Base-by-base conservation (phyloP, 2,329 filamentous ascomycete genomes). In the Xylaria sp. region DNA sequence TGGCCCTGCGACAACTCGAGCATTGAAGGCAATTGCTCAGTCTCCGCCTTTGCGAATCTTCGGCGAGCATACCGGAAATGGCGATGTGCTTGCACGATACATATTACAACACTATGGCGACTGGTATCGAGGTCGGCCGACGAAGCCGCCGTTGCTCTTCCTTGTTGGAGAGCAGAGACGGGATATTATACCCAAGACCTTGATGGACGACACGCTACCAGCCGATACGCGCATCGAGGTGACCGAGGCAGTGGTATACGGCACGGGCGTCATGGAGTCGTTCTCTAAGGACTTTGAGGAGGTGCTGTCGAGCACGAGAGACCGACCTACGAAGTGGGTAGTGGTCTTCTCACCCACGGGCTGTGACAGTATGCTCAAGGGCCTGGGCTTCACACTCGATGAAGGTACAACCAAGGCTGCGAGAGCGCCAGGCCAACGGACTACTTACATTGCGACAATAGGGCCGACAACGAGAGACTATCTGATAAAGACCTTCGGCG, bases 401-500 rank as follows among this genome's bases (percentile, higher is more conserved):
- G 75, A 79, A 5, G 76, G 78, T 21, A 85, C 82, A 0, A 81
- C 82, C 23, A 84, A 78, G 74, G 81, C 78, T 23, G 75, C 75
- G 21, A 61, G 62, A 23, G 37, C 44, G 21, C 60, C 48, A 40
- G 73, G 72, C 35, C 76, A 78, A 32, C 81, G 81, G 10, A 84
- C 79, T 60, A 91, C 90, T 0, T 89, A 87, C 70, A 84, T 98
- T 69, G 93, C 91, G 16, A 97, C 94, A 0, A 99, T 99, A 79
- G 96, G 96, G 0, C 95, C 96, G 13, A 99, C 96, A 21, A 99
- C 96, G 12, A 86, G 91, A 71, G 90, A 94, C 73, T 90, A 93
- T 80, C 81, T 99, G 53, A 78, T 83, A 18, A 82, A 84, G 23
- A 85, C 84, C 1, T 93, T 93, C 78, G 87, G 82, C 0, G 91